Evolutionary conservation across 2,329 filamentous ascomycete genomes (phyloP).

Genomic region (Cercospora canescens): DNA sequence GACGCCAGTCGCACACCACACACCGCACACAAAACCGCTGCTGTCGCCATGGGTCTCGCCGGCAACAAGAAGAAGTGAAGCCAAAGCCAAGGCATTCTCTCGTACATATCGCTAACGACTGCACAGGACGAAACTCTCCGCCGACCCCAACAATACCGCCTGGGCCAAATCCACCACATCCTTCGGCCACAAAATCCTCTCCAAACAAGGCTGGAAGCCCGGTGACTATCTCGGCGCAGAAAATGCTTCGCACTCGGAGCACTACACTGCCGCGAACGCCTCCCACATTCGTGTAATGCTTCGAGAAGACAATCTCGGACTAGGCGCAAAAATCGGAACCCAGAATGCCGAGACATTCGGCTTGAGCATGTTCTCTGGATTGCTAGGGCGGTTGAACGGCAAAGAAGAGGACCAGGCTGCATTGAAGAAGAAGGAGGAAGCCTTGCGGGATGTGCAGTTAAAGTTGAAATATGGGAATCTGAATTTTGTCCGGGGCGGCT

Average conservation of each 20-base stretch:
- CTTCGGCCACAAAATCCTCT: conserved; percentile 88
- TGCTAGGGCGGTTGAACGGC: conserved; percentile 87
- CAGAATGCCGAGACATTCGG: conserved; percentile 74
- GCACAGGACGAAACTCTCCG: conserved; percentile 69
- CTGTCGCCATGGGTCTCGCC: conserved; percentile 64
- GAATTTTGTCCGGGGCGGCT: conserved; percentile 84
- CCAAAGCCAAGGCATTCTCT: neutral
- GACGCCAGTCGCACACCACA: neutral
- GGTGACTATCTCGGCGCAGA: conserved; percentile 79
- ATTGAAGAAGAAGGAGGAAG: conserved; percentile 64
- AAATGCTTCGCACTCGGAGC: conserved; percentile 70
- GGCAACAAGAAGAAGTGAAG: conserved; percentile 40
- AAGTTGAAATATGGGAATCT: conserved; percentile 75
- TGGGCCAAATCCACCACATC: conserved; percentile 81
- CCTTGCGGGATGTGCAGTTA: conserved; percentile 68
- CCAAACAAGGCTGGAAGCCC: conserved; percentile 85
- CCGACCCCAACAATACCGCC: conserved; percentile 93
- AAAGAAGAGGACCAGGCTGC: conserved; percentile 69
- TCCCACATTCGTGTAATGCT: conserved; percentile 82
- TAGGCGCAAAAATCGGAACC: conserved; percentile 77
- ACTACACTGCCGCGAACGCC: conserved; percentile 77
- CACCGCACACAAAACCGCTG: neutral
- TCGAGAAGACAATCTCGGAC: conserved; percentile 87
- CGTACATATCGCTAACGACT: conserved; percentile 26
- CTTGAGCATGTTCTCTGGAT: conserved; percentile 79